Evolutionary conservation across 208 protist genomes (phyloP).

Genomic region (Wallacemonas sp.): DNA sequence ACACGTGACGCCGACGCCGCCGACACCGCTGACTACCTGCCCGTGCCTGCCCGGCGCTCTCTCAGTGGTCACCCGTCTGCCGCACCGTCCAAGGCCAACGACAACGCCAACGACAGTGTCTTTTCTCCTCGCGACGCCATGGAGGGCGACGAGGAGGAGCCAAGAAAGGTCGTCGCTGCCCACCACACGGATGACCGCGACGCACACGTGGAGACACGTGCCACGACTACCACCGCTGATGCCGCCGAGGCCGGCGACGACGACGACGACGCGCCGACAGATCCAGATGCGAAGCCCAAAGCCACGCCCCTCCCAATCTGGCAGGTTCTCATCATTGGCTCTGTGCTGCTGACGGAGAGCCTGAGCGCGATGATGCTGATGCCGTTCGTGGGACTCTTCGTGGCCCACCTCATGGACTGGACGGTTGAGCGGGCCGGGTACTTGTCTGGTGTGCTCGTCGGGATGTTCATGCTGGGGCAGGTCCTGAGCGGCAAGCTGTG

Average conservation of each 20-base stretch:
- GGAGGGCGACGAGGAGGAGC: neutral
- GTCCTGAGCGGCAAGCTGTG: constrained; percentile 32
- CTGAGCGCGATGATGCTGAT: constrained; percentile 23
- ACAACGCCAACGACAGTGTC: no score
- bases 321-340: constrained; percentile 14
- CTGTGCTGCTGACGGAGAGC: constrained; percentile 20
- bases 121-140: neutral
- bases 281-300: constrained; percentile 10
- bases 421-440: constrained; percentile 27
- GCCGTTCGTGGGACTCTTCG: constrained; percentile 41
- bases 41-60: neutral
- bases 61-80: no score
- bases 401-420: constrained; percentile 26
- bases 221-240: neutral
- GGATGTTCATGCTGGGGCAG: constrained; percentile 34
- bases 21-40: neutral
- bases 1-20: neutral
- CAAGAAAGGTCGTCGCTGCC: neutral
- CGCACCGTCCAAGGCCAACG: no score
- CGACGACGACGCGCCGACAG: neutral
- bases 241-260: neutral
- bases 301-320: constrained; percentile 7
- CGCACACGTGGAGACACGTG: neutral
- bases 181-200: neutral
- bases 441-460: constrained; percentile 32